A percentile compares a stretch with the other conserved stretches of the same genome.
phyloP scores from a whole-genome alignment of 1,139 yeast species.

The Pichia terricola region DNA sequence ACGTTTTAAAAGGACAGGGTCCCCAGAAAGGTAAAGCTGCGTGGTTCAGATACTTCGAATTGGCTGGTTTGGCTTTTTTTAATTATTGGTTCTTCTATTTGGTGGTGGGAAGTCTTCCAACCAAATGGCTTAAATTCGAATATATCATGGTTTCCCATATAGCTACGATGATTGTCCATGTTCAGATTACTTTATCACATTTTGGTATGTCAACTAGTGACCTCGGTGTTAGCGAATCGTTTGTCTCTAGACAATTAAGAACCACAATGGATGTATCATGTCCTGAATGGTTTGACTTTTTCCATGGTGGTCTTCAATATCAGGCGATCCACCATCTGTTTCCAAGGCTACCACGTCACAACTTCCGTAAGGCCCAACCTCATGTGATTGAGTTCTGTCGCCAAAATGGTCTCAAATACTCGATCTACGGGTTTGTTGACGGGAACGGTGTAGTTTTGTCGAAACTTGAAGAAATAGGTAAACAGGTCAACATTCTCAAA shows the following conservation, averaged over 20 bases:
- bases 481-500: conserved; percentile 64
- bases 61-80: conserved; percentile 53
- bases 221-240: conserved; percentile 73
- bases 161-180: conserved; percentile 84
- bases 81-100: conserved; percentile 74
- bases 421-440: conserved; percentile 73
- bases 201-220: conserved; percentile 92
- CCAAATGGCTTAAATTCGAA: conserved; percentile 39
- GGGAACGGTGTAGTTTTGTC: conserved; percentile 68
- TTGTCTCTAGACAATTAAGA: conserved; percentile 70
- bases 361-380: conserved; percentile 66
- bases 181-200: conserved; percentile 81
- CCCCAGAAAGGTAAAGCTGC: conserved; percentile 78
- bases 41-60: conserved; percentile 74
- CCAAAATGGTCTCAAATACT: conserved; percentile 69
- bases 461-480: conserved; percentile 64
- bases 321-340: conserved; percentile 87
- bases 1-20: conserved; percentile 61
- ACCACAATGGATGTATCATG: conserved; percentile 96
- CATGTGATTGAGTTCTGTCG: conserved; percentile 65
- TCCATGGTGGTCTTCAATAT: conserved; percentile 89
- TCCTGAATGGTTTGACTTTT: conserved; percentile 83
- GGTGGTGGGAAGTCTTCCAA: conserved; percentile 28
- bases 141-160: conserved; percentile 69
- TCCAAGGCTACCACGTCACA: conserved; percentile 85